Percentiles rank a stretch among this genome's conserved stretches.
Evolutionary conservation across 495 filamentous ascomycete genomes (phyloP).

Genomic region (Podospora sp.): DNA sequence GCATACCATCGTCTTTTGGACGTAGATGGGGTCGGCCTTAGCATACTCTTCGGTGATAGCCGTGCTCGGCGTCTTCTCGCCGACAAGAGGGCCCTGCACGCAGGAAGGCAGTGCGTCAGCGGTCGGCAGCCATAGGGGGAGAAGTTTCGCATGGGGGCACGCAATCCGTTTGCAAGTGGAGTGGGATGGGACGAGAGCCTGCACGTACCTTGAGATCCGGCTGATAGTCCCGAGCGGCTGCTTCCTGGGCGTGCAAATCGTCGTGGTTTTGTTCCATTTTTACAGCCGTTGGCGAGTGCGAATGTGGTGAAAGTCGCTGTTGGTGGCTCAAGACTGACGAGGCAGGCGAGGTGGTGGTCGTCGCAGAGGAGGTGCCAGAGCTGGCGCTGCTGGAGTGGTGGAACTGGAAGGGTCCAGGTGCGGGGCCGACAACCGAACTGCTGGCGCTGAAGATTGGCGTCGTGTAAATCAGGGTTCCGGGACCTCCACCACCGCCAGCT

Average conservation of each 20-base stretch:
- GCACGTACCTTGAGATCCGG: conserved; percentile 63
- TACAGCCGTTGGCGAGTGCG: conserved; percentile 18
- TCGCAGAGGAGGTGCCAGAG: conserved; percentile 26
- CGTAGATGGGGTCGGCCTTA: conserved; percentile 82
- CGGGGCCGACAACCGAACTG: conserved; percentile 36
- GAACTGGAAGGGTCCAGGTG: conserved; percentile 35
- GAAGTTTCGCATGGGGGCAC: neutral
- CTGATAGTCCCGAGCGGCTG: conserved; percentile 63
- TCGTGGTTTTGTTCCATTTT: conserved; percentile 46
- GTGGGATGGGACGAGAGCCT: neutral
- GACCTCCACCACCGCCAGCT: conserved; percentile 25
- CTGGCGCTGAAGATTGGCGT: conserved; percentile 34
- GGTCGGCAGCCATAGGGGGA: neutral
- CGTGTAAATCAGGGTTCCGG: conserved; percentile 30
- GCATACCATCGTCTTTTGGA: conserved; percentile 82
- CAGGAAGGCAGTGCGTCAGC: conserved; percentile 18
- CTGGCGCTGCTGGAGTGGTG: conserved; percentile 27
- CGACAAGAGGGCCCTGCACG: conserved; percentile 77
- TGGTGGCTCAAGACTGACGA: conserved; percentile 24
- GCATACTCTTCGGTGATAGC: conserved; percentile 86
- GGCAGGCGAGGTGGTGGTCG: conserved; percentile 26
- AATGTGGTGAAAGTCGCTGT: conserved; percentile 18
- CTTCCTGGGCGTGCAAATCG: conserved; percentile 57
- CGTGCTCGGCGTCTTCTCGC: conserved; percentile 73
- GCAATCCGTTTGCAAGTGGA: neutral